Evolutionary conservation across 106 monocot species (phyloP).

Genomic region (Cymbidium sinense): DNA sequence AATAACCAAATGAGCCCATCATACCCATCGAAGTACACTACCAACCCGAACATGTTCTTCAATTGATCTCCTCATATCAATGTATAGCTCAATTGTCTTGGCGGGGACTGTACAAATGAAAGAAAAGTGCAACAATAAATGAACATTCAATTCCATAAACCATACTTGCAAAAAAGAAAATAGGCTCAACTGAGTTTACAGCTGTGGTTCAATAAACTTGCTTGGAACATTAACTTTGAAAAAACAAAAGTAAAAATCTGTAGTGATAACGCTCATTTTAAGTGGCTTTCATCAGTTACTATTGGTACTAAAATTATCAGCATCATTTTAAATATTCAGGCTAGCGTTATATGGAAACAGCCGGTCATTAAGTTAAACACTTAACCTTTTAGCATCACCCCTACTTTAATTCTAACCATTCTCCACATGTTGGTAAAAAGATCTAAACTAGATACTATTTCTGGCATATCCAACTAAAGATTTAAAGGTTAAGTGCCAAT

Average conservation of each 20-base stretch:
- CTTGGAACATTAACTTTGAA: background rate
- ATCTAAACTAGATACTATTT: too few species aligned
- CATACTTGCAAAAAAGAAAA: background rate
- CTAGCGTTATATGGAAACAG: background rate
- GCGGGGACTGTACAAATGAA: conserved; percentile 61
- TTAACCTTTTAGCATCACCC: background rate
- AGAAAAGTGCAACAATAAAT: conserved; percentile 2
- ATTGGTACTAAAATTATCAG: background rate
- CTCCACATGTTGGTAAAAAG: background rate
- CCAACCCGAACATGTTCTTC: conserved; percentile 81
- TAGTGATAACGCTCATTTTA: background rate
- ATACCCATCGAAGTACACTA: background rate
- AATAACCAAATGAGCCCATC: conserved; percentile 1
- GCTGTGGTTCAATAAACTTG: background rate
- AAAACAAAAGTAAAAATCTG: background rate
- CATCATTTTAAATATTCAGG: background rate
- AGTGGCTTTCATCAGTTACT: background rate
- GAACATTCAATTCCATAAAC: background rate
- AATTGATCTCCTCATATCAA: conserved; percentile 59
- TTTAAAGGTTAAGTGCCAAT: too few species aligned
- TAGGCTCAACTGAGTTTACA: background rate
- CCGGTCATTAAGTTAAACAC: background rate
- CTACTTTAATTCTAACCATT: background rate
- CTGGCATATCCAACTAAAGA: too few species aligned
- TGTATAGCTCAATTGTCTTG: conserved; percentile 63